Evolutionary conservation across 2,329 filamentous ascomycete genomes (phyloP).

Genomic region (Immersiporthe knoxdaviesiana): DNA sequence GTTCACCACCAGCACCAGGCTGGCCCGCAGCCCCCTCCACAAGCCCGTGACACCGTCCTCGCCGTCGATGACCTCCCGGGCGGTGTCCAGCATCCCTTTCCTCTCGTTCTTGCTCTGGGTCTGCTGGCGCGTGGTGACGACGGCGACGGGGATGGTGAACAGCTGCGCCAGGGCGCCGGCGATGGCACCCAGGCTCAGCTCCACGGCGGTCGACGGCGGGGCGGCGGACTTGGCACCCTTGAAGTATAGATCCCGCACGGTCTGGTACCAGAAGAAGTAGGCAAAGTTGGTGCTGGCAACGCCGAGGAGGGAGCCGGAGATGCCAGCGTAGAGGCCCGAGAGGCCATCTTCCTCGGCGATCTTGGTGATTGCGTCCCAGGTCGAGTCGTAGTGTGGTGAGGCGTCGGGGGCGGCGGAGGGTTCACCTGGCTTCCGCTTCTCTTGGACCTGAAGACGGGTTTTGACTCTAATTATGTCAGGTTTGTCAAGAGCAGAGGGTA

Average conservation of each 20-base stretch:
- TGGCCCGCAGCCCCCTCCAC: conserved; percentile 95
- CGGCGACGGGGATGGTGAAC: conserved; percentile 94
- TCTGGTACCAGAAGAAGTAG: conserved; percentile 99
- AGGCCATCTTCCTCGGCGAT: conserved; percentile 82
- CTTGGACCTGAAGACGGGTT: conserved; percentile 92
- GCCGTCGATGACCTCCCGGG: conserved; percentile 83
- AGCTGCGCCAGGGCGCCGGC: conserved; percentile 91
- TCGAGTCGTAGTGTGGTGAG: conserved; percentile 79
- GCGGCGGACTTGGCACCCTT: conserved; percentile 54
- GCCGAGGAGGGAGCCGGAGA: conserved; percentile 82
- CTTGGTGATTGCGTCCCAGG: conserved; percentile 84
- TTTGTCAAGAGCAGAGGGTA: too few species aligned
- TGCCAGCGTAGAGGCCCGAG: conserved; percentile 83
- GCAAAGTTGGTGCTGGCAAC: conserved; percentile 98
- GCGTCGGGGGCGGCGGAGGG: conserved; percentile 48
- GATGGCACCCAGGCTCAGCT: conserved; percentile 82
- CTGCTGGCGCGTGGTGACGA: conserved; percentile 94
- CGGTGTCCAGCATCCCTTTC: conserved; percentile 86
- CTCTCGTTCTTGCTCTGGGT: conserved; percentile 83
- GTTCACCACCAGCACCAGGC: conserved; percentile 92
- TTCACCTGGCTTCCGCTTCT: conserved; percentile 63
- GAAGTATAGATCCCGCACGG: conserved; percentile 81
- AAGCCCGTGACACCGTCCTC: conserved; percentile 88
- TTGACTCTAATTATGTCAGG: too few species aligned
- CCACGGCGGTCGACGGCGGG: conserved; percentile 76